Percentiles rank a stretch among this genome's conserved stretches.
Evolutionary conservation across 2,329 filamentous ascomycete genomes (phyloP).

Genomic region (Fusarium foetens): DNA sequence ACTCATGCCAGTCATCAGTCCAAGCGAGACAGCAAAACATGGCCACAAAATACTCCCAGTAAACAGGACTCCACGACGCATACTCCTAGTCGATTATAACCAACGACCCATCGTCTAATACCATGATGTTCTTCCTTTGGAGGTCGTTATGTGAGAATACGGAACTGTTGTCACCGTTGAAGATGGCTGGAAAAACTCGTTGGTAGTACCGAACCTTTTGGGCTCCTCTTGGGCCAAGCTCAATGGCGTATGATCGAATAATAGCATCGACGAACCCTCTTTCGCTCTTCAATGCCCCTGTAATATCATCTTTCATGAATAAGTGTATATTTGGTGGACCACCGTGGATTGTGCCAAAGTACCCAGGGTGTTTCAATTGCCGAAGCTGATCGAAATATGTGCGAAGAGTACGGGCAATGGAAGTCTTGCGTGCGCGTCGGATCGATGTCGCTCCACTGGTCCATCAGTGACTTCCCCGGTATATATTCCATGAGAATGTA

Average conservation of each 20-base stretch:
- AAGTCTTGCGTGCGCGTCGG: too few relatives aligned
- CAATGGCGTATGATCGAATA: slow-evolving; percentile 17
- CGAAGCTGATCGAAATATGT: slow-evolving; percentile 24
- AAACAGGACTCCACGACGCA: slow-evolving; percentile 39
- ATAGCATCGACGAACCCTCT: slow-evolving; percentile 19
- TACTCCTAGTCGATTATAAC: slow-evolving; percentile 40
- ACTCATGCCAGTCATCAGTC: slow-evolving; percentile 39
- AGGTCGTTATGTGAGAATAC: slow-evolving; percentile 39
- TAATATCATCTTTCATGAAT: slow-evolving; percentile 27
- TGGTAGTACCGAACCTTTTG: slow-evolving; percentile 17
- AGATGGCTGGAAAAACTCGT: slow-evolving; percentile 9
- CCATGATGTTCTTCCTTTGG: slow-evolving; percentile 39
- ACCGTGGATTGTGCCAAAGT: slow-evolving; percentile 27
- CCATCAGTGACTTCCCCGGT: too few relatives aligned
- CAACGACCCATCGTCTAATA: slow-evolving; percentile 13
- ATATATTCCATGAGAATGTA: too few relatives aligned
- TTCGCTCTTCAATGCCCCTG: slow-evolving; percentile 13
- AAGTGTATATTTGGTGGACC: slow-evolving; percentile 31
- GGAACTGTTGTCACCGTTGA: neutral
- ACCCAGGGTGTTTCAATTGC: slow-evolving; percentile 26
- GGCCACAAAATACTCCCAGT: slow-evolving; percentile 39
- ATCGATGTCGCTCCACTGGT: too few relatives aligned
- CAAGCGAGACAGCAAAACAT: slow-evolving; percentile 26
- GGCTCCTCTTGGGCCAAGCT: slow-evolving; percentile 16
- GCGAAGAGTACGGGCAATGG: neutral